A percentile compares a stretch with the other conserved stretches of the same genome.
Conservation (phyloP, 1,284 basidiomycete species). For the Mycosarcoma maydis region DNA sequence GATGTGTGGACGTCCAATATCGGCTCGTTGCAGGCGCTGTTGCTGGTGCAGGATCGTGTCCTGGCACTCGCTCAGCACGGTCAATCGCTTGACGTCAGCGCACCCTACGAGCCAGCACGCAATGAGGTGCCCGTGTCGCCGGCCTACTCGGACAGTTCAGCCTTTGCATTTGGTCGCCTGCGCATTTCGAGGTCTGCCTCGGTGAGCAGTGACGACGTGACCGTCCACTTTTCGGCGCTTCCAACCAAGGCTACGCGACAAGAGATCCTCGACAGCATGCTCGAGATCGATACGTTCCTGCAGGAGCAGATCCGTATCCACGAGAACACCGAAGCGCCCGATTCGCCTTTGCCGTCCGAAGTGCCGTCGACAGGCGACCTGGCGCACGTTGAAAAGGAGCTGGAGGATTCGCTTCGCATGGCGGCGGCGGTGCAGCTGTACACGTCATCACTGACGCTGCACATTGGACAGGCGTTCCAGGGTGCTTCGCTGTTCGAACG, state of each 20-base stretch:
- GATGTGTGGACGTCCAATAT: constrained; percentile 52
- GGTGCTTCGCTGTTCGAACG: constrained; percentile 61
- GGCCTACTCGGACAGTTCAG: constrained; percentile 21
- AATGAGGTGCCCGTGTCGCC: constrained; percentile 21
- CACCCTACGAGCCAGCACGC: constrained; percentile 21
- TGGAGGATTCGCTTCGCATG: constrained; percentile 51
- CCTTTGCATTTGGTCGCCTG: constrained; percentile 36
- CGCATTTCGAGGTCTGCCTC: constrained; percentile 29
- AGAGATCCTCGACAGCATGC: constrained; percentile 58
- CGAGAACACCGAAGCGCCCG: constrained; percentile 32
- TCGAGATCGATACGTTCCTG: constrained; percentile 52
- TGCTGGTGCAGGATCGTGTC: constrained; percentile 58
- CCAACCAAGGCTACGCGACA: constrained; percentile 47
- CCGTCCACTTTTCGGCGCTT: constrained; percentile 40
- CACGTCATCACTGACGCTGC: constrained; percentile 58
- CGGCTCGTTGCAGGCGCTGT: constrained; percentile 53
- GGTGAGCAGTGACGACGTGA: constrained; percentile 27
- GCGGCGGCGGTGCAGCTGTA: constrained; percentile 60
- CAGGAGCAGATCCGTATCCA: constrained; percentile 55
- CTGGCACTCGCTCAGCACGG: constrained; percentile 50
- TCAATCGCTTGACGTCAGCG: constrained; percentile 7
- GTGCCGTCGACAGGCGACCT: constrained; percentile 31
- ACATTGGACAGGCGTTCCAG: constrained; percentile 62
- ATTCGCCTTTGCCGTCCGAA: constrained; percentile 29
- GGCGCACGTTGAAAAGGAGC: constrained; percentile 49